Conservation (phyloP, 306 rosid species). For the Vigna mungo region DNA sequence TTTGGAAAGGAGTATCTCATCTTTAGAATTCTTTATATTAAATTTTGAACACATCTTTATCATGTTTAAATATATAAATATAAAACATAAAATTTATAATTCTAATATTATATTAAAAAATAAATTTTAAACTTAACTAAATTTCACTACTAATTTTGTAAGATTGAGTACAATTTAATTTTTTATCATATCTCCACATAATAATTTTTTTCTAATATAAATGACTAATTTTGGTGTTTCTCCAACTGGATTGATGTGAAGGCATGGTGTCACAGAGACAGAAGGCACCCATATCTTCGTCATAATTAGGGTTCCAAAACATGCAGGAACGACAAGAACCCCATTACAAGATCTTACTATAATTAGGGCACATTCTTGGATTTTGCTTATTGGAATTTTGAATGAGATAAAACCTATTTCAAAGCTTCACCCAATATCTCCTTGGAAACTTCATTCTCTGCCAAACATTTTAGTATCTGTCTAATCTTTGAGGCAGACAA, state of each 20-base stretch:
- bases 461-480: slow-evolving; percentile 31
- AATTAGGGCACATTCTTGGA: slow-evolving; percentile 39
- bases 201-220: too few relatives aligned
- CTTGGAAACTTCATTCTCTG: slow-evolving; percentile 25
- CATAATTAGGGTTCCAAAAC: slow-evolving; percentile 30
- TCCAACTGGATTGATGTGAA: background rate
- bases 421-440: slow-evolving; percentile 27
- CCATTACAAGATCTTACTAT: slow-evolving; percentile 24
- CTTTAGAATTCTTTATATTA: too few relatives aligned
- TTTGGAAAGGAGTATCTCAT: too few relatives aligned
- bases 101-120: too few relatives aligned
- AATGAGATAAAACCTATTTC: slow-evolving; percentile 20
- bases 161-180: too few relatives aligned
- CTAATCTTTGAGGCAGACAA: slow-evolving; percentile 12
- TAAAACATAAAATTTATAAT: too few relatives aligned
- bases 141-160: too few relatives aligned
- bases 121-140: too few relatives aligned
- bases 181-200: too few relatives aligned
- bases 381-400: slow-evolving; percentile 29
- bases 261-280: background rate
- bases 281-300: background rate
- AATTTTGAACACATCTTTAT: too few relatives aligned
- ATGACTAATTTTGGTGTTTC: too few relatives aligned
- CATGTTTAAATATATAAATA: too few relatives aligned
- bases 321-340: slow-evolving; percentile 39